Base-by-base conservation (phyloP, 78 protist genomes). In the Mastigamoeba balamuthi region DNA sequence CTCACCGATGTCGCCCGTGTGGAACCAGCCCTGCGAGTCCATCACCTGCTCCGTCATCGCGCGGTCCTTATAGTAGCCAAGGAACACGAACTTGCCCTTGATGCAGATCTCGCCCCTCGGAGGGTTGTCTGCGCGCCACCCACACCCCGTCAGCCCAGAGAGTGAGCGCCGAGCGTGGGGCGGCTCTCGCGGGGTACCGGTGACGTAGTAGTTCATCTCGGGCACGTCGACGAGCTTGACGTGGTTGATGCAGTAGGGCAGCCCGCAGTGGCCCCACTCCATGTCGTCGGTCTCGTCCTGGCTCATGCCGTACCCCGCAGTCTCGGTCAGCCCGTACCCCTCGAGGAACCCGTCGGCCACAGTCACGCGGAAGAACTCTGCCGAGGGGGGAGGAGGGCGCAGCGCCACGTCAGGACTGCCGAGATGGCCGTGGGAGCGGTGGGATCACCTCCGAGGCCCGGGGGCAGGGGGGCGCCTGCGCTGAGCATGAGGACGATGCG, bases 261-360 rank as follows among this genome's bases (percentile, higher is more conserved):
- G 17, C 33, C 58, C 17, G 17, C 58, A 17, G 17, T 25, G 17
- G 17, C 58, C 58, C 17, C 17, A 48, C 58, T 48, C 33, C 17
- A 48, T 48, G 17, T 48, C 58, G 17, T 48, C 58, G 17, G 58
- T 17, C 58, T 48, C 58, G 58, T 66, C n/a, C 25, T 66, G 9
- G n/a, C 10, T 28, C 10, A 10, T 30, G 10, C 37, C 2, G 40
- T 35, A 4, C 10, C 70, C 75, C 29, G 44, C 73, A 3, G 76
- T 78, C 53, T 78, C 83, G 29, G 76, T 78, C n/a, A 27, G 3
- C 8, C 83, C 83, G 53, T 78, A 78, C 5, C 83, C 83, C 52
- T 78, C 83, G 33, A 48, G 17, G 17, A 48, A 48, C 17, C 17
- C 17, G 58, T 48, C 58, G 17, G 58, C 17, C 17, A 48, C 58